Conservation (phyloP, 805 yeast species). For the Yamadazyma laniorum region DNA sequence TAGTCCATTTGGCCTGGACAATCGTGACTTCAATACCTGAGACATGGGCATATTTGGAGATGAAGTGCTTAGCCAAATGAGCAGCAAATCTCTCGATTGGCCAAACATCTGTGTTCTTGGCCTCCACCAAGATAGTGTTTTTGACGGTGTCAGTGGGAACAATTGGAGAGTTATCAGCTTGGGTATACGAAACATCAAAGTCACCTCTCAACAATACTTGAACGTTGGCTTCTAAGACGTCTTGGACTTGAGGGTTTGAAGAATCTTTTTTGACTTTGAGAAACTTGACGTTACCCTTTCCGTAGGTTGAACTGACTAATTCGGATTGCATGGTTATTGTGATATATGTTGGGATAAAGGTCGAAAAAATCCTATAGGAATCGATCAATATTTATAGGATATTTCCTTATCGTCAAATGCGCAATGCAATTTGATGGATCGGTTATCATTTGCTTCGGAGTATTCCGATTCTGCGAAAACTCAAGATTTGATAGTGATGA, state of each 20-base stretch:
- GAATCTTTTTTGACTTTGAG: conserved; percentile 83
- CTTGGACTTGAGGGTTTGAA: conserved; percentile 68
- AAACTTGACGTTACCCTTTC: conserved; percentile 91
- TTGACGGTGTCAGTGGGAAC: conserved; percentile 95
- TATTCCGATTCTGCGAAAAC: no score
- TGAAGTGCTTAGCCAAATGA: conserved; percentile 77
- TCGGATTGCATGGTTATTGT: conserved; percentile 6
- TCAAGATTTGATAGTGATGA: no score
- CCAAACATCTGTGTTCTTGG: conserved; percentile 80
- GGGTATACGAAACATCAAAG: conserved; percentile 77
- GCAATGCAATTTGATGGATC: neutral
- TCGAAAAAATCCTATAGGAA: no score
- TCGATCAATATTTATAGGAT: neutral
- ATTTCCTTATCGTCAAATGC: neutral
- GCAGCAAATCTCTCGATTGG: conserved; percentile 91
- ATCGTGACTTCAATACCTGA: conserved; percentile 67
- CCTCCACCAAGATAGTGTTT: conserved; percentile 81
- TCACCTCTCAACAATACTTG: conserved; percentile 72
- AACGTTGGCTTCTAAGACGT: conserved; percentile 83
- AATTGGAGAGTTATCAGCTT: conserved; percentile 84
- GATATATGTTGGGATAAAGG: no score
- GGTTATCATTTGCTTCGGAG: neutral
- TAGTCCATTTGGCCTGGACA: conserved; percentile 76
- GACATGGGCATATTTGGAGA: conserved; percentile 73
- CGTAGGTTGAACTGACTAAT: conserved; percentile 63